Evolutionary conservation across 306 rosid species (phyloP), one percentile per base, ranked within the genome.

Genomic region (Rosa chinensis): DNA sequence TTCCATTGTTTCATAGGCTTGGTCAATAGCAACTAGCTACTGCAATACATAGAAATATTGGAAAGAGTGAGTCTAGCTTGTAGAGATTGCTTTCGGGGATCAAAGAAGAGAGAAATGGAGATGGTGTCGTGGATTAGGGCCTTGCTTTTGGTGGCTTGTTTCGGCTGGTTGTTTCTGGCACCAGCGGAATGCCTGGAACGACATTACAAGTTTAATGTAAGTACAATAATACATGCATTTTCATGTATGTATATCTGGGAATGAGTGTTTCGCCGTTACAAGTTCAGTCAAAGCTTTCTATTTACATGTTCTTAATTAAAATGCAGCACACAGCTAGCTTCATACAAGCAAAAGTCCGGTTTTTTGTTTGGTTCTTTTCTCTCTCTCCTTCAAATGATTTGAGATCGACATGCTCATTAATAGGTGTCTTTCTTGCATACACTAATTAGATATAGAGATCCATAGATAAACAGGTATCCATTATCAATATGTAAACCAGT

Each of bases 121-220:
- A 73, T 44, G 82, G 72, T 50, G 68, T 47, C 50, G 39, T 73
- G 68, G 55, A 32, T 81, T 78, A 75, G 79, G 3, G 42, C 63
- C 4, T 32, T 85, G 40, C 37, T 80, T 63, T 35, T 84, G 10
- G 70, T 67, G 37, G 77, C 77, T 69, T 80, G 84, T 58, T 44
- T 75, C 56, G 14, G 69, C 14, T 32, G 43, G 32, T 74, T 82
- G 47, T 71, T 20, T 78, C 85, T 82, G 16, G 79, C 77, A 49
- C 70, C 81, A 3, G 90, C 77, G 25, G 86, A 84, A 77, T 78
- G 90, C 79, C 73, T 84, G 74, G 86, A 82, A 48, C 79, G 90
- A 10, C 90, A 84, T 58, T 87, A 87, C 70, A 87, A 87, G 74
- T 87, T 87, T 61, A 85, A 87, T 39, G 90, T 87, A 80, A 74